Base-by-base conservation (phyloP, 352 stramenopile species). In the Pythium diclinum region DNA sequence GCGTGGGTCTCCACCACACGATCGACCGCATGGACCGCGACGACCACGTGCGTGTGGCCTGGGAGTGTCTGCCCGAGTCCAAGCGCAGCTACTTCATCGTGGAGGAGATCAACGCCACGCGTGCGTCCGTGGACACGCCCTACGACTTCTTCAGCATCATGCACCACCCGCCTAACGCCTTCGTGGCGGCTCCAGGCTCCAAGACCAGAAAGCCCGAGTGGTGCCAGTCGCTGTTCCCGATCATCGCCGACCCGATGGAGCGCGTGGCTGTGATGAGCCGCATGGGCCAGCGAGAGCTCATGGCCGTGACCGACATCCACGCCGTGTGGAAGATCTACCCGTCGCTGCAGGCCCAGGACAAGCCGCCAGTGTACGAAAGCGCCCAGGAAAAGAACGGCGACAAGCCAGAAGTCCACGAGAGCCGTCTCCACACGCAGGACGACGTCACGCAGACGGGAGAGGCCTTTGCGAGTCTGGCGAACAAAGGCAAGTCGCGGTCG, bases 91-190 rank as follows among this genome's bases (percentile, higher is more conserved):
- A 80, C 59, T 90, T 94, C 32, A 64, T 89, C 34, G 73, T 85
- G 16, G 83, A 94, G 67, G 74, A 89, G 16, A 46, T 74, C 30
- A 63, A 66, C 32, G 54, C 40, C 19, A 67, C 51, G 25, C 23
- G 21, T 30, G 49, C 47, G 3, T 10, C 56, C 36, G 25, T 62
- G 17, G 68, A 75, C 14, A 74, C 76, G 7, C 79, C 84, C 2
- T 94, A 94, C 69, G 83, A 94, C 55, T 89, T 91, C 59, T 92
- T 82, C 72, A 93, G 83, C 63, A 89, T 94, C 70, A 94, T 94
- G 84, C 86, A 94, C 62, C 79, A 89, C 56, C 79, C 84, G 13
- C 57, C 76, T 0, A 75, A 87, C 61, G 86, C 82, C 6, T 94
- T 94, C 44, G 81, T 89, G 34, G 77, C 68, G 0, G 49, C 19